Evolutionary conservation across 208 protist species (phyloP).

Genomic region (Crithidia brevicula): DNA sequence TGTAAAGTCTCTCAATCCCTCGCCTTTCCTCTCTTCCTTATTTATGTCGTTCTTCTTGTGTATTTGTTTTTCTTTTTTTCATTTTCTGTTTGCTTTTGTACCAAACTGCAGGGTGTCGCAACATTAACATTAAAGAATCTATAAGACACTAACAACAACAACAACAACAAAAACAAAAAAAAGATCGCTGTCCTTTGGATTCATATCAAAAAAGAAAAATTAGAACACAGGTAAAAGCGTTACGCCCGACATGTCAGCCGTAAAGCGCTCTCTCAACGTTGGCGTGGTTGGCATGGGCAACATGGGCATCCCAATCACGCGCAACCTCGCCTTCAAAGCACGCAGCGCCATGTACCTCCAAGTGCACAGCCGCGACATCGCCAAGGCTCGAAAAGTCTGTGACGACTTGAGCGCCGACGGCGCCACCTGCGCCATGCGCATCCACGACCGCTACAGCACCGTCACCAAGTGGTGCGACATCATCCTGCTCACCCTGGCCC

Average conservation of each 20-base stretch:
- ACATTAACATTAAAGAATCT: too few species aligned
- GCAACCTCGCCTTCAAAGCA: constrained; percentile 89
- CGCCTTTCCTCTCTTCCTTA: too few species aligned
- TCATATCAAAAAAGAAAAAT: too few species aligned
- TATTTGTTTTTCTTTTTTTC: background rate
- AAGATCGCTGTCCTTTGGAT: too few species aligned
- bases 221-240: too few species aligned
- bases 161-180: too few species aligned
- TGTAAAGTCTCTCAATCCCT: too few species aligned
- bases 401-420: constrained; percentile 85
- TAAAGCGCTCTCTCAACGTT: constrained; percentile 88
- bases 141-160: too few species aligned
- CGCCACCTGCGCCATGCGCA: constrained; percentile 82
- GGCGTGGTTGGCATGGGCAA: constrained; percentile 87
- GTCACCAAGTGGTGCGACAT: constrained; percentile 92
- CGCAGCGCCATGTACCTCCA: constrained; percentile 88
- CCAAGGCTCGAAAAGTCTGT: constrained; percentile 69
- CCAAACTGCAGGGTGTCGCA: too few species aligned
- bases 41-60: too few species aligned
- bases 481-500: constrained; percentile 63
- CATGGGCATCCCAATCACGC: constrained; percentile 85
- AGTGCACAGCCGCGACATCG: constrained; percentile 73
- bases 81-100: background rate
- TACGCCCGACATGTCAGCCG: constrained; percentile 35
- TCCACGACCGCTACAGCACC: constrained; percentile 81